Evolutionary conservation across 345 rosid species (phyloP).

Genomic region (Euclidium syriacum): DNA sequence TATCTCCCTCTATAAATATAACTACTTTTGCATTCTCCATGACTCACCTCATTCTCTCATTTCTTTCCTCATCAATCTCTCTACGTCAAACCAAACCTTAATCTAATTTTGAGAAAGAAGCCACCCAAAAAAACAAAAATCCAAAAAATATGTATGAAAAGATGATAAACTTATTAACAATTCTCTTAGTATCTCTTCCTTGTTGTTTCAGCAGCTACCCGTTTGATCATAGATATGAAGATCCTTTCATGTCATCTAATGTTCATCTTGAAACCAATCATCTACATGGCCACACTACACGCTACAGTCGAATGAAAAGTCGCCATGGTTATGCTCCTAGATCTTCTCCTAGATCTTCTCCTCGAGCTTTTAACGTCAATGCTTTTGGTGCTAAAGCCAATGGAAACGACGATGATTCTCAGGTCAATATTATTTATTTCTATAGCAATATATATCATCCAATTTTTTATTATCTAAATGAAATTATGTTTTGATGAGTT

Average conservation of each 20-base stretch:
- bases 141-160: constrained; percentile 16
- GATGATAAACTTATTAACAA: constrained; percentile 4
- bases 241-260: constrained; percentile 9
- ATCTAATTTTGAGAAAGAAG: constrained; percentile 27
- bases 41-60: constrained; percentile 18
- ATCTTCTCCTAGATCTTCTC: constrained; percentile 12
- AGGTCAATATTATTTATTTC: constrained; percentile 20
- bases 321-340: constrained; percentile 19
- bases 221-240: constrained; percentile 16
- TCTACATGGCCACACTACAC: constrained; percentile 18
- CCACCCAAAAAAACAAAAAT: not conserved
- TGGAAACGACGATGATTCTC: constrained; percentile 55
- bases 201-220: constrained; percentile 24
- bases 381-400: constrained; percentile 51
- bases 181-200: constrained; percentile 13
- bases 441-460: not conserved
- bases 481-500: not conserved
- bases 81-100: constrained; percentile 26
- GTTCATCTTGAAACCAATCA: constrained; percentile 13
- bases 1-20: constrained; percentile 21
- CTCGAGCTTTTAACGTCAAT: constrained; percentile 39
- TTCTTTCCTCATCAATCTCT: constrained; percentile 9
- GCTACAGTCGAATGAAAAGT: not conserved
- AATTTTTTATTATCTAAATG: not conserved
- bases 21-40: constrained; percentile 14